Evolutionary conservation across 805 yeast genomes (phyloP).

Genomic region (Metschnikowia similis): DNA sequence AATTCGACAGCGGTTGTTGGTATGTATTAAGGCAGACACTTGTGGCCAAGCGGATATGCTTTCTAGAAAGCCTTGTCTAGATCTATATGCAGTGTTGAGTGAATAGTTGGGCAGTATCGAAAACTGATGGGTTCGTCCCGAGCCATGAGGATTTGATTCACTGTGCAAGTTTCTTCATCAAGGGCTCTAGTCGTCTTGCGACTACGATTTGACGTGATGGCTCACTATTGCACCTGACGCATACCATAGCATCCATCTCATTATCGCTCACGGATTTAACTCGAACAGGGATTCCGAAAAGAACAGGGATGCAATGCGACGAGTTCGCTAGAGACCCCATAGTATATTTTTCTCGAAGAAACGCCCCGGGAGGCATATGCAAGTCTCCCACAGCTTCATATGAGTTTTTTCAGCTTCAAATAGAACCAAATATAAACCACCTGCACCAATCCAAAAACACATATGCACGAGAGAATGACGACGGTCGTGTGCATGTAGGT

Average conservation of each 20-base stretch:
- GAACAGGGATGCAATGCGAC: too few relatives aligned
- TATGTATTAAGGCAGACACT: background rate
- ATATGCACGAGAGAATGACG: conserved; percentile 23
- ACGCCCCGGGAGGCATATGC: too few relatives aligned
- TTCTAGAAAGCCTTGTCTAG: background rate
- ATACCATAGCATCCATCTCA: too few relatives aligned
- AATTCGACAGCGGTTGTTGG: background rate
- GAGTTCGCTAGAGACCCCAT: too few relatives aligned
- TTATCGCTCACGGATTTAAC: too few relatives aligned
- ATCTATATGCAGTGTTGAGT: background rate
- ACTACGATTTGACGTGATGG: too few relatives aligned
- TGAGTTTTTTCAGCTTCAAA: conserved; percentile 24
- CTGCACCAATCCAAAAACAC: conserved; percentile 29
- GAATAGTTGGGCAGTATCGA: background rate
- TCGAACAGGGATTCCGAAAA: too few relatives aligned
- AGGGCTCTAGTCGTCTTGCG: too few relatives aligned
- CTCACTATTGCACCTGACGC: too few relatives aligned
- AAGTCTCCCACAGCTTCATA: conserved; percentile 8
- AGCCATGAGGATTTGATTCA: too few relatives aligned
- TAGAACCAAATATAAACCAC: conserved; percentile 27
- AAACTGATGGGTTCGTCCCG: background rate
- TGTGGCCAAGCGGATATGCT: background rate
- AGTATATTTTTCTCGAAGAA: background rate
- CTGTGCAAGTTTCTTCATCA: too few relatives aligned
- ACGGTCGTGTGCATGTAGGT: conserved; percentile 30